Evolutionary conservation across 805 yeast species (phyloP).

Genomic region (Yarrowia sp.): DNA sequence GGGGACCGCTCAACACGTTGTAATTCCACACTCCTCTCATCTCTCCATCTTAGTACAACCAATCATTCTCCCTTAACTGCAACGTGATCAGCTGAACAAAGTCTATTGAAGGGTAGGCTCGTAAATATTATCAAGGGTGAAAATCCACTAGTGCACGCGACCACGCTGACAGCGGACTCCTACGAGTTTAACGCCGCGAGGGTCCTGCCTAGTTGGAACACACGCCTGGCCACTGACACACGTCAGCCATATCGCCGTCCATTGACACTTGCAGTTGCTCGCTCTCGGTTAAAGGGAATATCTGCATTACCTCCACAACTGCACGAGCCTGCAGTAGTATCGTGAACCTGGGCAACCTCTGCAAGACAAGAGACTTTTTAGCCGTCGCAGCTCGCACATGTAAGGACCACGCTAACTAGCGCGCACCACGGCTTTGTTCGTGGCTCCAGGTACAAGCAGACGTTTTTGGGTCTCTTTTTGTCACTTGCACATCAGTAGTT

Average conservation of each 20-base stretch:
- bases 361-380: not conserved
- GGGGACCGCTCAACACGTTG: too few relatives aligned
- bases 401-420: not conserved
- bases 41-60: not conserved
- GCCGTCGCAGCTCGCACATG: not conserved
- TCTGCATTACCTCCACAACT: conserved; percentile 25
- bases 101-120: conserved; percentile 13
- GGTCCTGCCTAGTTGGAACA: too few relatives aligned
- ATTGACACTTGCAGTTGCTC: conserved; percentile 10
- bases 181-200: not conserved
- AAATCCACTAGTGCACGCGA: conserved; percentile 28
- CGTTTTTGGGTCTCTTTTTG: conserved; percentile 6
- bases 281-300: conserved; percentile 5
- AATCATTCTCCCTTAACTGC: conserved; percentile 30
- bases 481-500: not conserved
- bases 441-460: conserved; percentile 26
- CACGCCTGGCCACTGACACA: not conserved
- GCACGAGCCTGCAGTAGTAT: conserved; percentile 27
- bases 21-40: too few relatives aligned
- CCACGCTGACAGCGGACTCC: conserved; percentile 9
- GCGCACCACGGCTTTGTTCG: conserved; percentile 13
- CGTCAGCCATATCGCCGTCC: not conserved
- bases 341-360: conserved; percentile 12
- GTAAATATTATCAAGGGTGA: conserved; percentile 29
- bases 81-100: conserved; percentile 34